Conservation (phyloP, 768 basidiomycete species). For the Lactifluus pinguis region DNA sequence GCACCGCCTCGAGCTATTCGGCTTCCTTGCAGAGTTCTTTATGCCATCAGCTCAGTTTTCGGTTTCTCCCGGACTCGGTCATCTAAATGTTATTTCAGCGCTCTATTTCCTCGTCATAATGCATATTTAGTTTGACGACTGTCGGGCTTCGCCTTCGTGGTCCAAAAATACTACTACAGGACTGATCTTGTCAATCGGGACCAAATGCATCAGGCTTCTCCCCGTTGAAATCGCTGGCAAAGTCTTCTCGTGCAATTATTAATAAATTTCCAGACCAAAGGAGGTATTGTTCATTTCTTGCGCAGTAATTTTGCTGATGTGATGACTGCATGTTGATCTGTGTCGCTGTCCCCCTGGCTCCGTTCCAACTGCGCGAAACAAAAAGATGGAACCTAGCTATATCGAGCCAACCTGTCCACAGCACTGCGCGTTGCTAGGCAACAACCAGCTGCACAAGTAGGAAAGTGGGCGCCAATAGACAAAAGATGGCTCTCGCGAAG, state of each 20-base stretch:
- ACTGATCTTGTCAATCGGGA: background rate
- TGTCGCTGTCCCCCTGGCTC: too few relatives aligned
- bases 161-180: background rate
- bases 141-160: background rate
- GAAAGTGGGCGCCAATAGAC: background rate
- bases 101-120: background rate
- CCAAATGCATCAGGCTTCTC: background rate
- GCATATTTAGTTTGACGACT: background rate
- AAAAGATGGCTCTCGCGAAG: background rate
- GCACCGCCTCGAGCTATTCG: background rate
- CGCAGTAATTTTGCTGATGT: background rate
- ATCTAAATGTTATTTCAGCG: background rate
- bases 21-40: background rate
- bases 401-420: background rate
- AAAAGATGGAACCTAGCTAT: background rate
- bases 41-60: background rate
- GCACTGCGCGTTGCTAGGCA: background rate
- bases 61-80: background rate
- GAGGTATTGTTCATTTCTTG: background rate
- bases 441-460: background rate
- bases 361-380: background rate
- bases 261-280: too few relatives aligned
- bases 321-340: background rate
- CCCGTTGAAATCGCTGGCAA: background rate
- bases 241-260: background rate